Conservation (phyloP, 257 asterid species). For the Lantana camara region DNA sequence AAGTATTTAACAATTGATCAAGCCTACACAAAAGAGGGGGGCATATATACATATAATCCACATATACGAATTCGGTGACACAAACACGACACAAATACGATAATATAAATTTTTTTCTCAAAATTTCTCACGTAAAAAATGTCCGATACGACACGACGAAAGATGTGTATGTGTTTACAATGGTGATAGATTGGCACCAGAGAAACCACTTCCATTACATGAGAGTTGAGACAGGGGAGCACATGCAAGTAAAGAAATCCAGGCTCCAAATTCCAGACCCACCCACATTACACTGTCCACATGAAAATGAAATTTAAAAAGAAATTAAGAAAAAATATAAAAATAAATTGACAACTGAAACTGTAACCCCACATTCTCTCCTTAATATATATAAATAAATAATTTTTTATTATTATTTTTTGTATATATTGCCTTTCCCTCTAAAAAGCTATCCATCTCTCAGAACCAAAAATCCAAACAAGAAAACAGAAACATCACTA, state of each 20-base stretch:
- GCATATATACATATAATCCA: too few species aligned
- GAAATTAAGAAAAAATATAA: slow-evolving; percentile 28
- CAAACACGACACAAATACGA: too few species aligned
- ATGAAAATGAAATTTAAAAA: slow-evolving; percentile 35
- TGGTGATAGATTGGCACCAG: slow-evolving; percentile 27
- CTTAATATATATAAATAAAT: slow-evolving; percentile 3
- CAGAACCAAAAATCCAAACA: slow-evolving; percentile 16
- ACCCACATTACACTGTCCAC: slow-evolving; percentile 49
- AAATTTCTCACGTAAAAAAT: too few species aligned
- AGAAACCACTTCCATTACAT: slow-evolving; percentile 49
- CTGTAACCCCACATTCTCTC: slow-evolving; percentile 38
- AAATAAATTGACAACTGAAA: slow-evolving; percentile 47
- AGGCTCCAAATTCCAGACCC: slow-evolving; percentile 39
- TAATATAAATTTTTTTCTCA: too few species aligned
- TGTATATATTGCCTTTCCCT: slow-evolving; percentile 28
- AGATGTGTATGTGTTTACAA: not conserved
- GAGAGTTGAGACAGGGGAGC: slow-evolving; percentile 59
- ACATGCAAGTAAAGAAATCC: slow-evolving; percentile 52
- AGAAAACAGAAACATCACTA: slow-evolving; percentile 10
- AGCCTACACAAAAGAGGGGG: too few species aligned
- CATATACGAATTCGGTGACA: too few species aligned
- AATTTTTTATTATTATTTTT: not conserved
- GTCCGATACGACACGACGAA: too few species aligned
- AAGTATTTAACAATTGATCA: too few species aligned
- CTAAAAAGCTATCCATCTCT: too few species aligned